A percentile compares a stretch with the other conserved stretches of the same genome.
Evolutionary conservation across 139 green algal species (phyloP).

Genomic region (Trebouxia sp.): DNA sequence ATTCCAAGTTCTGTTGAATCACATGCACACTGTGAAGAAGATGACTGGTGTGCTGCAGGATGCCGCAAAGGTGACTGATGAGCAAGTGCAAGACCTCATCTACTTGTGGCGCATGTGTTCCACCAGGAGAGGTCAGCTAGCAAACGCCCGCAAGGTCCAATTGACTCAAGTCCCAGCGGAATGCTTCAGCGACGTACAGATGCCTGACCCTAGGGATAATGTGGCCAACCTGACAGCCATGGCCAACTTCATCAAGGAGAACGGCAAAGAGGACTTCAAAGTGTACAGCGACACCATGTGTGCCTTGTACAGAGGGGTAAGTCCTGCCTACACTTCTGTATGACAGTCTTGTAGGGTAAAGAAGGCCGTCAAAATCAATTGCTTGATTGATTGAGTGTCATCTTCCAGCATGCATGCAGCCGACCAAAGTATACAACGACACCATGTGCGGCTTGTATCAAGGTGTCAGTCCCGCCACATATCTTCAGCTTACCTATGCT

Average conservation of each 20-base stretch:
- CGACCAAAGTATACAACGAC: constrained; percentile 8
- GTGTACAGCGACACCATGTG: constrained; percentile 21
- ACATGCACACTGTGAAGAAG: not conserved
- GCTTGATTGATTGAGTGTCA: no score
- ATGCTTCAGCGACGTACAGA: constrained; percentile 15
- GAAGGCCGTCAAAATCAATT: no score
- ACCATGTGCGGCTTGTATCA: not conserved
- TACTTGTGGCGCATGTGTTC: constrained; percentile 1
- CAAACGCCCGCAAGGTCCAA: constrained; percentile 1
- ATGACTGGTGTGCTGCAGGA: not conserved
- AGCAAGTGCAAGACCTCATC: not conserved
- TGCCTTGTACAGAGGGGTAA: not conserved
- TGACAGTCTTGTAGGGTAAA: no score
- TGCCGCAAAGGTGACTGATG: not conserved
- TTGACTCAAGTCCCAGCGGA: not conserved
- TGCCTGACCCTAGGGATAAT: constrained; percentile 1
- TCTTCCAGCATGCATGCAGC: no score
- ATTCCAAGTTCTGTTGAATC: not conserved
- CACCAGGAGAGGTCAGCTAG: constrained; percentile 9
- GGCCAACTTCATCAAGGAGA: not conserved
- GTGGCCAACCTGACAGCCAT: not conserved
- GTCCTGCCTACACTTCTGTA: no score
- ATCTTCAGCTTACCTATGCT: not conserved
- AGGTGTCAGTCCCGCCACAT: not conserved
- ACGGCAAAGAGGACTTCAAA: constrained; percentile 5